A percentile compares a stretch with the other conserved stretches of the same genome.
These are phyloP conservation scores for Excoecaria cochinchinensis DNA, from an alignment of 345 rosid genomes.

Conservation along the genomic window DNA sequence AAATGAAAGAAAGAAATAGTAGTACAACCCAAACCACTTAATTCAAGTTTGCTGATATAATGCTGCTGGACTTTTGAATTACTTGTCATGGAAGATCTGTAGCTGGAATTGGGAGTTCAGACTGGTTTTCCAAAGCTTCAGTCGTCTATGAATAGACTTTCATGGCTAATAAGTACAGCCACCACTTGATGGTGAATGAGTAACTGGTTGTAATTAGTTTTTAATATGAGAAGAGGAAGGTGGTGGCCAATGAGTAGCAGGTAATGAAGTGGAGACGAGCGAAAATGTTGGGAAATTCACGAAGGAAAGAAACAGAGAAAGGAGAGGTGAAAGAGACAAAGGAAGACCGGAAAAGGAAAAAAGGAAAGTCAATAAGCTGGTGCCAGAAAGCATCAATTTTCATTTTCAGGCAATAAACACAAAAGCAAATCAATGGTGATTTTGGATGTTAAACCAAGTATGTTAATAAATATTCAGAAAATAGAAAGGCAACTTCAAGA, in stretches of 20 bases:
- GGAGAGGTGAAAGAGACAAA: not conserved
- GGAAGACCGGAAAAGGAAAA: not conserved
- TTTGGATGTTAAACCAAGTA: not conserved
- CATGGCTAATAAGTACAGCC: not conserved
- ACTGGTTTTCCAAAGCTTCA: not conserved
- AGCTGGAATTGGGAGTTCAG: not conserved
- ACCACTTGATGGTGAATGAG: not conserved
- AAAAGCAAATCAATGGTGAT: not conserved
- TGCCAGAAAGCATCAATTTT: not conserved
- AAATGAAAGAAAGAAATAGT: not conserved
- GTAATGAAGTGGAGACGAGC: not conserved
- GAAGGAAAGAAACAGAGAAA: not conserved
- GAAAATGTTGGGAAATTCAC: not conserved
- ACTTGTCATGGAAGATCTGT: not conserved
- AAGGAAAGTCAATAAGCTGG: not conserved
- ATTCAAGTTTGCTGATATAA: not conserved
- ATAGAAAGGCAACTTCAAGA: not conserved
- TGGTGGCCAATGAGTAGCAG: not conserved
- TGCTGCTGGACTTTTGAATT: not conserved
- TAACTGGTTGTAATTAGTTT: not conserved
- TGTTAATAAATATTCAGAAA: not conserved
- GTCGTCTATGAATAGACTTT: not conserved
- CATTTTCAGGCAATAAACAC: not conserved
- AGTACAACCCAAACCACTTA: not conserved
- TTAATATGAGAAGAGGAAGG: not conserved